Conservation (phyloP, 257 asterid species). For the Dorcoceras hygrometricum region DNA sequence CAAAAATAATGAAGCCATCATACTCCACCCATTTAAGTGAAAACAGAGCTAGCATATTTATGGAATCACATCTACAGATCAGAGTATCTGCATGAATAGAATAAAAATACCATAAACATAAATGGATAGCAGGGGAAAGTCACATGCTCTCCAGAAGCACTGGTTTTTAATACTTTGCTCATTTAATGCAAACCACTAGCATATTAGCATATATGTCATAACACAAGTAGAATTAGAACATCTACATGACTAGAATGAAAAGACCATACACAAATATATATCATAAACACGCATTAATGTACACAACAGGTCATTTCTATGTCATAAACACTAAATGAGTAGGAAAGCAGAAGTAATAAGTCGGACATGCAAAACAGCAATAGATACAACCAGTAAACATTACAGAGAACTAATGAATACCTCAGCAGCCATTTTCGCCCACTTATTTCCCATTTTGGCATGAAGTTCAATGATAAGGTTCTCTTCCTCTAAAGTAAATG, state of each 20-base stretch:
- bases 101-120: not conserved
- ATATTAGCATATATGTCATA: not conserved
- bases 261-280: not conserved
- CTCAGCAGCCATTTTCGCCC: conserved; percentile 69
- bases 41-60: not conserved
- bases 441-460: conserved; percentile 60
- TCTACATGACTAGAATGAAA: conserved; percentile 5
- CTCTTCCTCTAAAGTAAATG: conserved; percentile 55
- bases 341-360: not conserved
- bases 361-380: conserved; percentile 4
- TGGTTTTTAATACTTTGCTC: not conserved
- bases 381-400: conserved; percentile 11
- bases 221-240: not conserved
- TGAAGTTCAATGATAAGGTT: conserved; percentile 50
- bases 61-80: not conserved
- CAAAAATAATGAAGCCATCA: not conserved
- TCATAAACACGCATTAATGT: not conserved
- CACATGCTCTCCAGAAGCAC: not conserved
- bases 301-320: conserved; percentile 11
- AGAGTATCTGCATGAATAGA: conserved; percentile 3
- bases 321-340: not conserved
- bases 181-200: not conserved
- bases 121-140: not conserved
- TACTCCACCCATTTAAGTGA: not conserved
- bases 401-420: conserved; percentile 26